Percentiles rank a stretch among this genome's conserved stretches.
These are phyloP conservation scores for Trapa incisa DNA, from an alignment of 345 rosid genomes.

Conservation along the genomic window DNA sequence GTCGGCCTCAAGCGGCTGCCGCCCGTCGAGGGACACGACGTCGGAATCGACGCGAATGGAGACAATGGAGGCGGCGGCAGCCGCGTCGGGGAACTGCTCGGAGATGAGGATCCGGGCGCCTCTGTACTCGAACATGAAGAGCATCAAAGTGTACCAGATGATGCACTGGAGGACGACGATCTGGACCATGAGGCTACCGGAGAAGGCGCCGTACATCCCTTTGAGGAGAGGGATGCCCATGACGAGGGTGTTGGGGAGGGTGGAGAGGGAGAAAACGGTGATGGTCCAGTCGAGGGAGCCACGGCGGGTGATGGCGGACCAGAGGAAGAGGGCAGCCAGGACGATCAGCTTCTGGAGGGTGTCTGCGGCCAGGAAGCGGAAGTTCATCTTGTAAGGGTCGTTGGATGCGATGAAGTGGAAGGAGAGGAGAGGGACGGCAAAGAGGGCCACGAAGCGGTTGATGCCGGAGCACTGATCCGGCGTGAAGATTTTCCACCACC, in stretches of 20 bases:
- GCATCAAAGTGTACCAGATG: constrained; percentile 73
- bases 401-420: constrained; percentile 74
- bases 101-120: constrained; percentile 51
- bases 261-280: constrained; percentile 56
- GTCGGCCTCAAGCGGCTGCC: constrained; percentile 55
- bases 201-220: constrained; percentile 63
- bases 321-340: constrained; percentile 27
- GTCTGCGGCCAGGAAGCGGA: constrained; percentile 62
- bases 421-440: constrained; percentile 95
- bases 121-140: constrained; percentile 56
- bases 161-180: constrained; percentile 73
- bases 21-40: constrained; percentile 56
- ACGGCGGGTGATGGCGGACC: constrained; percentile 35
- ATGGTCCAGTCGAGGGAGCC: constrained; percentile 68
- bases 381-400: constrained; percentile 56
- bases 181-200: constrained; percentile 70
- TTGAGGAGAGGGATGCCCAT: constrained; percentile 68
- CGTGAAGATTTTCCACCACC: constrained; percentile 97
- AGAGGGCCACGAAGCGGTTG: constrained; percentile 94
- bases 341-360: constrained; percentile 54
- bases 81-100: constrained; percentile 49
- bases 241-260: constrained; percentile 66
- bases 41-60: constrained; percentile 69
- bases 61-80: constrained; percentile 52
- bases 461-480: constrained; percentile 98